Evolutionary conservation across 176 grass and related monocot species (phyloP), one percentile per base, ranked within the genome.

Genomic region (Avena atlantica): DNA sequence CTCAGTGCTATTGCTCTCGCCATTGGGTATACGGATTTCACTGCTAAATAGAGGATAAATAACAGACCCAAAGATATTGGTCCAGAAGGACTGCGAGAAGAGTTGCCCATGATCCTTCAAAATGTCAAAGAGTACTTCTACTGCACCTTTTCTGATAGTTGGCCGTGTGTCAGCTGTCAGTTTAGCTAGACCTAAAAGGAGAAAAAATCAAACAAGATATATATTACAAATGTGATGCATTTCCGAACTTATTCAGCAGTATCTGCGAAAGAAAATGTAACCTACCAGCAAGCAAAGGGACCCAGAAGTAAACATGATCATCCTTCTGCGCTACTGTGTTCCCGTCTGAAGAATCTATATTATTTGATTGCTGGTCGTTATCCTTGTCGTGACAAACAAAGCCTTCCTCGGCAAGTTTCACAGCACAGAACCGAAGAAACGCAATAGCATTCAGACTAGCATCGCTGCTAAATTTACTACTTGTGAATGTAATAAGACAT

Each of bases 391-490:
- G 89, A 68, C 40, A 76, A 68, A 84, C 86, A 88, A 96, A 94
- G 36, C 93, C 96, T 92, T 93, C 93, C 83, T 99, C 97, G 4
- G 97, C 92, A 40, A 99, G 91, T 88, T 99, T 99, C 82, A 94
- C 92, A 9, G 94, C 97, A 89, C 97, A 99, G 77, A 99, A 99
- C 44, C 97, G 90, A 83, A 99, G 93, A 91, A 99, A 99, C 68
- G 94, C 94, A 89, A 99, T 99, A 79, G 97, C 97, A 93, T 99
- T 99, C 62, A 99, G 90, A 84, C 97, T 99, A 17, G 92, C 90
- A 87, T 99, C 94, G 25, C 94, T 99, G 88, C 91, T 99, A 86
- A 99, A 99, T 94, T 94, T 99, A 87, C 97, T 99, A 64, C 89
- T 94, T 79, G 97, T 99, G 82, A 99, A 99, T 52, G 97, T 85